Conservation (phyloP, 1,139 yeast genomes). For the Casaregolazyma lundiana region DNA sequence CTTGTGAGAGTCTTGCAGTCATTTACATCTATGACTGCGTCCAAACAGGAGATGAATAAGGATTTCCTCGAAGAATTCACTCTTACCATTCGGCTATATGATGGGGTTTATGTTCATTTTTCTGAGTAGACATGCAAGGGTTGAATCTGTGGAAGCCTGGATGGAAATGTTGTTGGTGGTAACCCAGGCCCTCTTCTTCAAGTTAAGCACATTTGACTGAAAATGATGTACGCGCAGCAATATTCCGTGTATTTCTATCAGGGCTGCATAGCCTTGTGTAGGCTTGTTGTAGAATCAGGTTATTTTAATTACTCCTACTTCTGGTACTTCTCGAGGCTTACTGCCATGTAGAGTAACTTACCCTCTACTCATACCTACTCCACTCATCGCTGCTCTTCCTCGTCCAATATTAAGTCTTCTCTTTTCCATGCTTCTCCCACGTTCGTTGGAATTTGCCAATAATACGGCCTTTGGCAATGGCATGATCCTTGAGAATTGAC, state of each 20-base stretch:
- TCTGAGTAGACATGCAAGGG: not conserved
- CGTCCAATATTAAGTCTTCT: not conserved
- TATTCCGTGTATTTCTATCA: no score
- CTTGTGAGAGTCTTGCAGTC: conserved; percentile 41
- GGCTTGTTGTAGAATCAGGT: no score
- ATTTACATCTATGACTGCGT: conserved; percentile 15
- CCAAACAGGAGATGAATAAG: conserved; percentile 4
- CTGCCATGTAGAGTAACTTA: no score
- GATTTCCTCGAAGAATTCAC: conserved; percentile 5
- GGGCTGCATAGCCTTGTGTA: no score
- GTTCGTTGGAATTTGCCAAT: conserved; percentile 23
- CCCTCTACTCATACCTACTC: not conserved
- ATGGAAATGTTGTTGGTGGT: not conserved
- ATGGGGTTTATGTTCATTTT: not conserved
- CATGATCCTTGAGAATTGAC: conserved; percentile 13
- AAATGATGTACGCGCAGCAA: no score
- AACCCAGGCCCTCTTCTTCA: no score
- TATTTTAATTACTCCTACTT: no score
- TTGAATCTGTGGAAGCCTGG: not conserved
- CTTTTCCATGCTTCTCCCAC: not conserved
- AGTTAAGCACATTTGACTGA: no score
- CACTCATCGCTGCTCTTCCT: no score
- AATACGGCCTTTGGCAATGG: conserved; percentile 18
- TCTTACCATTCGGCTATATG: conserved; percentile 1
- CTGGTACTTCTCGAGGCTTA: no score